Evolutionary conservation across 179 eudicot species (phyloP).

Genomic region (Silene coronaria): DNA sequence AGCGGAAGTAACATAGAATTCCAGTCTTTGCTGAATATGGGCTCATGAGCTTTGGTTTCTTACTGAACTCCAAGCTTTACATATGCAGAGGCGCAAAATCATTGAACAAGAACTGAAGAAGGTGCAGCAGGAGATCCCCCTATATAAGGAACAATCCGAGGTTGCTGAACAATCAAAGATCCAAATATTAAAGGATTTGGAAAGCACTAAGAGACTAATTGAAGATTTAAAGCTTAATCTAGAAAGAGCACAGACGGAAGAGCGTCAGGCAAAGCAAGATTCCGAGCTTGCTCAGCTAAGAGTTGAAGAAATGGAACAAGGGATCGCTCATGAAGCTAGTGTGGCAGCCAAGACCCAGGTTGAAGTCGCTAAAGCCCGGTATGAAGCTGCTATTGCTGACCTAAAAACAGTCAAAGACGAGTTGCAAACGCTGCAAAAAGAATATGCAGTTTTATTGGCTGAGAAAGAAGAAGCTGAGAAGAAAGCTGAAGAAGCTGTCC

Average conservation of each 20-base stretch:
- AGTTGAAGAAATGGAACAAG: slow-evolving; percentile 84
- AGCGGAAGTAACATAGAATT: background rate
- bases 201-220: slow-evolving; percentile 68
- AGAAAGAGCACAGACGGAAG: slow-evolving; percentile 82
- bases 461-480: slow-evolving; percentile 64
- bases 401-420: slow-evolving; percentile 58
- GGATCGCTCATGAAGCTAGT: slow-evolving; percentile 72
- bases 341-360: slow-evolving; percentile 87
- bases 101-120: slow-evolving; percentile 72
- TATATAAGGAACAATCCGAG: slow-evolving; percentile 52
- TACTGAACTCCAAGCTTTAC: slow-evolving; percentile 7
- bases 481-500: slow-evolving; percentile 62
- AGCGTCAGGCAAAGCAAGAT: slow-evolving; percentile 86
- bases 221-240: slow-evolving; percentile 81
- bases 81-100: slow-evolving; percentile 64
- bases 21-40: background rate
- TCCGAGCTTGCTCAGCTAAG: slow-evolving; percentile 69
- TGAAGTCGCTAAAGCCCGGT: slow-evolving; percentile 73
- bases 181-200: slow-evolving; percentile 61
- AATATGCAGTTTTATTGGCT: slow-evolving; percentile 40
- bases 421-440: slow-evolving; percentile 46
- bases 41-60: background rate
- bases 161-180: slow-evolving; percentile 71
- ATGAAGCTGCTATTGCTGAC: slow-evolving; percentile 60
- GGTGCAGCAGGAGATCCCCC: slow-evolving; percentile 70